Percentiles rank a stretch among this genome's conserved stretches.
These are phyloP conservation scores for Nasturtium officinale DNA, from an alignment of 345 rosid genomes.

Conservation along the genomic window DNA sequence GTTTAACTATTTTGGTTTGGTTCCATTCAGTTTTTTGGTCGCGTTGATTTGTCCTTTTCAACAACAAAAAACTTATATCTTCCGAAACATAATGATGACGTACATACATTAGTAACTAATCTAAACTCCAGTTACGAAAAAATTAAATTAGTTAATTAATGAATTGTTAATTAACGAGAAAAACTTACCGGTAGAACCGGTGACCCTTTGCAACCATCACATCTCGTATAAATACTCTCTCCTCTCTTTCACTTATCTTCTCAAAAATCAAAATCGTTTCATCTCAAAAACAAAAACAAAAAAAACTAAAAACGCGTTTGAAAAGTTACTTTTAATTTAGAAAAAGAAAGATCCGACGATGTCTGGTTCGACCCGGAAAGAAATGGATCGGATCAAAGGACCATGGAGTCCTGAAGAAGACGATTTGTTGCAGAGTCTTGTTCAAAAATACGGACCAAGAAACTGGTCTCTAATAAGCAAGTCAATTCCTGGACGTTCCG, in stretches of 20 bases:
- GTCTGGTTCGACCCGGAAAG: conserved; percentile 41
- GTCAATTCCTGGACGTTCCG: conserved; percentile 89
- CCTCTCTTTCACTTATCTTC: conserved; percentile 34
- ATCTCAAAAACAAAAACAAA: not conserved
- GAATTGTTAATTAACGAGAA: conserved; percentile 31
- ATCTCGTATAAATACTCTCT: conserved; percentile 35
- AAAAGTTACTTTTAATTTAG: not conserved
- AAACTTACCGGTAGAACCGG: conserved; percentile 40
- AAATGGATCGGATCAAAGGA: conserved; percentile 87
- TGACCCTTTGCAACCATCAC: conserved; percentile 26
- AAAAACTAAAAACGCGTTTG: not conserved
- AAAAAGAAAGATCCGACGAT: not conserved
- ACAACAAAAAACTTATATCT: not conserved
- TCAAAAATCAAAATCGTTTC: conserved; percentile 24
- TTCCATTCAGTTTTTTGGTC: not conserved
- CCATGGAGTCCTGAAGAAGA: conserved; percentile 98
- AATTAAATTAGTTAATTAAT: not conserved
- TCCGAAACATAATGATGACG: not conserved
- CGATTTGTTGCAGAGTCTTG: conserved; percentile 64
- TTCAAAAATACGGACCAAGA: conserved; percentile 75
- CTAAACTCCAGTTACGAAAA: not conserved
- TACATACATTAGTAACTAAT: not conserved
- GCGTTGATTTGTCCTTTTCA: not conserved
- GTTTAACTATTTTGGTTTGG: not conserved
- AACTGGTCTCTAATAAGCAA: conserved; percentile 96